Evolutionary conservation across 192 early-diverging fungal genomes (phyloP), one percentile per base, ranked within the genome.

Genomic region (Backusella sp.): DNA sequence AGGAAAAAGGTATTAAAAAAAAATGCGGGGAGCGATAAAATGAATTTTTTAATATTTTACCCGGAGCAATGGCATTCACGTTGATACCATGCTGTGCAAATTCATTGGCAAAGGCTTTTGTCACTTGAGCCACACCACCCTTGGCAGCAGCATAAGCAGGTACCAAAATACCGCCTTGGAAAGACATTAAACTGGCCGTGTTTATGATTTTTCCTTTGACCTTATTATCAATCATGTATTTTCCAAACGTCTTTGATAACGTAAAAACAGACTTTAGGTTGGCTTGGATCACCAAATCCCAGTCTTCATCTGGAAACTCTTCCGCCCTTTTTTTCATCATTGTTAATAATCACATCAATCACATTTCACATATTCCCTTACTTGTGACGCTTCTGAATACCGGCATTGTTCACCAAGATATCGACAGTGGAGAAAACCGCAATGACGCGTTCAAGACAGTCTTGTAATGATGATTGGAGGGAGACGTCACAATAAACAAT

Each of bases 141-240:
- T 79, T 79, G 14, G 78, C 66, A 15, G 72, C 59, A 4, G 78
- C 78, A 75, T 79, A 79, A 46, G 78, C 78, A 28, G 78, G 68
- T 6, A 73, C 72, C 21, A 37, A 56, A 12, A 79, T 66, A 26
- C 78, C 78, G 12, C 78, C 78, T 34, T 79, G 78, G 56, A 70
- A 79, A 19, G 28, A 62, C 39, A 79, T 44, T 0, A 79, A 68
- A 66, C 66, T 70, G 12, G 78, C 78, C 1, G 73, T 79, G 30
- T 66, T 56, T 17, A 79, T 66, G 37, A 79, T 79, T 49, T 79
- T 79, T 21, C 78, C 78, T 1, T 46, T 28, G 12, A 52, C 35
- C 12, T 66, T 66, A n/a, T 70, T 34, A 12, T 37, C 26, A 7
- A 79, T 49, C 39, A 79, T 68, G 44, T 75, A 67, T 17, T 69